phyloP scores from a whole-genome alignment of 2,329 filamentous ascomycete species.

The Phialophora verrucosa region DNA sequence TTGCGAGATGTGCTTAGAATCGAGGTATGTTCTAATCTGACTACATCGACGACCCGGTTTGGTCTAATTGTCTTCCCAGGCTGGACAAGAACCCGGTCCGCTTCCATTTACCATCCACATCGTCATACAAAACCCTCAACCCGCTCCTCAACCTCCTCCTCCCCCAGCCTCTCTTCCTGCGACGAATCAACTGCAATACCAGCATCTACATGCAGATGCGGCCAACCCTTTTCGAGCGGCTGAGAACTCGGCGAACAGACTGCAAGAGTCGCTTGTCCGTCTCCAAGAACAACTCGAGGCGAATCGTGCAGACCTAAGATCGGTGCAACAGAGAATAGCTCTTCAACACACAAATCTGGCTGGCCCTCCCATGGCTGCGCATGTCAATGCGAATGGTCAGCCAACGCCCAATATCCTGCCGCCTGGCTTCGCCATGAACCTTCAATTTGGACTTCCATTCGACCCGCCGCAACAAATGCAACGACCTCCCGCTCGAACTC shows the following conservation, averaged over 20 bases:
- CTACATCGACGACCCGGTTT: background rate
- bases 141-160: constrained; percentile 12
- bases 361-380: constrained; percentile 5
- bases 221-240: constrained; percentile 17
- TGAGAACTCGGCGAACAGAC: constrained; percentile 18
- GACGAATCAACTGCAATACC: background rate
- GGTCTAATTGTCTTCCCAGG: constrained; percentile 4
- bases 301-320: constrained; percentile 31
- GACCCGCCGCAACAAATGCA: background rate
- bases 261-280: constrained; percentile 30
- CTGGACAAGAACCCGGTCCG: constrained; percentile 22
- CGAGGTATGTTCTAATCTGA: constrained; percentile 50
- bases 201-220: constrained; percentile 6
- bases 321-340: constrained; percentile 33
- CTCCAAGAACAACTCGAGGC: constrained; percentile 34
- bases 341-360: constrained; percentile 29
- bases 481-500: background rate
- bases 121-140: constrained; percentile 29
- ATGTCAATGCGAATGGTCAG: constrained; percentile 15
- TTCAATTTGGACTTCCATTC: background rate
- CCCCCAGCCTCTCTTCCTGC: background rate
- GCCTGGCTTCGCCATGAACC: constrained; percentile 7
- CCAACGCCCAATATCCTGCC: constrained; percentile 2
- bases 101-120: constrained; percentile 38
- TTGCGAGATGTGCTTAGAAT: constrained; percentile 59